These are phyloP conservation scores for Podila clonocystis DNA, from an alignment of 192 early-diverging fungal genomes.

Conservation along the genomic window DNA sequence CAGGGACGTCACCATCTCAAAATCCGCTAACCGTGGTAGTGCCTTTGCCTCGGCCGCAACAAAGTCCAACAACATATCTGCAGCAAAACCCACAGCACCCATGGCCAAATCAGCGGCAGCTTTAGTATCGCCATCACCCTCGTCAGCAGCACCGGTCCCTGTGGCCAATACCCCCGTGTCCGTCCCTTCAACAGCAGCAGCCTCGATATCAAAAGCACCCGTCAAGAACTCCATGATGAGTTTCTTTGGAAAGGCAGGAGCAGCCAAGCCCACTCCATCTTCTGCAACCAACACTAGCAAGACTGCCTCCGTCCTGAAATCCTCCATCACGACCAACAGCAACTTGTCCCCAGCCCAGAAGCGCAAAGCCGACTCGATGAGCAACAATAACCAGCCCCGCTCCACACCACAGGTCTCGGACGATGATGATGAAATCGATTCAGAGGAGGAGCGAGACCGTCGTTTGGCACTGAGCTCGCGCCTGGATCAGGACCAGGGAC, in stretches of 20 bases:
- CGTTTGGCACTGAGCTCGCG: constrained; percentile 31
- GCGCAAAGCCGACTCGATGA: constrained; percentile 33
- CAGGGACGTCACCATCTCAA: constrained; percentile 10
- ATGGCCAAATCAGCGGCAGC: background rate
- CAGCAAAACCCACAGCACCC: background rate
- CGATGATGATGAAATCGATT: constrained; percentile 29
- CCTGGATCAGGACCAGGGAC: constrained; percentile 36
- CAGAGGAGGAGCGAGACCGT: constrained; percentile 46
- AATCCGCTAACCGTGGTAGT: constrained; percentile 6
- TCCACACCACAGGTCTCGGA: background rate
- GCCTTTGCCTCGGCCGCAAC: background rate
- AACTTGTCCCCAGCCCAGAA: constrained; percentile 25
- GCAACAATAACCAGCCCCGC: background rate
- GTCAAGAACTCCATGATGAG: constrained; percentile 27
- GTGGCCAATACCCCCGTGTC: background rate
- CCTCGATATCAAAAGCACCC: background rate
- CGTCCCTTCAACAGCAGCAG: background rate
- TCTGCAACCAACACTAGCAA: background rate
- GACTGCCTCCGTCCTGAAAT: background rate
- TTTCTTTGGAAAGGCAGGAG: constrained; percentile 39
- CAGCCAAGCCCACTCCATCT: constrained; percentile 2
- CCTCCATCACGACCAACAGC: background rate
- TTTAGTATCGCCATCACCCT: background rate
- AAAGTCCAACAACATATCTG: background rate
- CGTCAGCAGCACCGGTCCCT: background rate